These are phyloP conservation scores for Trematosphaeria pertusa DNA, from an alignment of 2,329 filamentous ascomycete species.

Conservation along the genomic window DNA sequence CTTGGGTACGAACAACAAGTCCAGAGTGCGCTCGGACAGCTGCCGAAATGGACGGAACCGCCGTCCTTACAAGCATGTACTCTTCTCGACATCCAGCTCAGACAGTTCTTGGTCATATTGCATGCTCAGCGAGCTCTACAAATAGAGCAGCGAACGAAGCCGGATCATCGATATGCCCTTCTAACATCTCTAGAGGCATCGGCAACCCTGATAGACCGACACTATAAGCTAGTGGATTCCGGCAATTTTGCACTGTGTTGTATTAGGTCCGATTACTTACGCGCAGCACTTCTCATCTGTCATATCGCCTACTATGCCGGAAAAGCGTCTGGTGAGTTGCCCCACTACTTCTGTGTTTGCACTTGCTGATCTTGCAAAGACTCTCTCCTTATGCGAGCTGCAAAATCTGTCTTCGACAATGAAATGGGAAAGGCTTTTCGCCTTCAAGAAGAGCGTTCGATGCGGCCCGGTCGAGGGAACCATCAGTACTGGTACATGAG, in stretches of 20 bases:
- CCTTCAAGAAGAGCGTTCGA: constrained; percentile 43
- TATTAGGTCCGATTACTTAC: constrained; percentile 28
- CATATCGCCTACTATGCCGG: constrained; percentile 26
- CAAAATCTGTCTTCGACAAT: constrained; percentile 15
- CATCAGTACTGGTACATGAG: constrained; percentile 46
- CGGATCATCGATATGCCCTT: constrained; percentile 14
- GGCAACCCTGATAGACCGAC: constrained; percentile 16
- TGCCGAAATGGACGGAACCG: constrained; percentile 21
- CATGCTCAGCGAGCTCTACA: constrained; percentile 19
- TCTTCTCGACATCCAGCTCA: constrained; percentile 35
- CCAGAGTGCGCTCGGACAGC: constrained; percentile 9
- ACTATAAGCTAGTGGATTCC: constrained; percentile 17
- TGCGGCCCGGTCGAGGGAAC: constrained; percentile 42
- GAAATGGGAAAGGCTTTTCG: constrained; percentile 31
- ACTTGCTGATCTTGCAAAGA: constrained; percentile 18
- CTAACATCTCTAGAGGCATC: constrained; percentile 20
- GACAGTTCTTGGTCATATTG: constrained; percentile 33
- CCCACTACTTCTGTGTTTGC: constrained; percentile 8
- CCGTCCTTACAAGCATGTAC: constrained; percentile 18
- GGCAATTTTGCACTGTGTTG: constrained; percentile 22
- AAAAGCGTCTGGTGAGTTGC: constrained; percentile 7
- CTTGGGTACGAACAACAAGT: constrained; percentile 22
- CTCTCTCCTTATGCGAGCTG: constrained; percentile 13
- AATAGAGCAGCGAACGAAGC: not conserved
- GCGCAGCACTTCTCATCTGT: constrained; percentile 25